Base-by-base conservation (phyloP, 148 eudicot genomes). In the Gaultheria prostrata region DNA sequence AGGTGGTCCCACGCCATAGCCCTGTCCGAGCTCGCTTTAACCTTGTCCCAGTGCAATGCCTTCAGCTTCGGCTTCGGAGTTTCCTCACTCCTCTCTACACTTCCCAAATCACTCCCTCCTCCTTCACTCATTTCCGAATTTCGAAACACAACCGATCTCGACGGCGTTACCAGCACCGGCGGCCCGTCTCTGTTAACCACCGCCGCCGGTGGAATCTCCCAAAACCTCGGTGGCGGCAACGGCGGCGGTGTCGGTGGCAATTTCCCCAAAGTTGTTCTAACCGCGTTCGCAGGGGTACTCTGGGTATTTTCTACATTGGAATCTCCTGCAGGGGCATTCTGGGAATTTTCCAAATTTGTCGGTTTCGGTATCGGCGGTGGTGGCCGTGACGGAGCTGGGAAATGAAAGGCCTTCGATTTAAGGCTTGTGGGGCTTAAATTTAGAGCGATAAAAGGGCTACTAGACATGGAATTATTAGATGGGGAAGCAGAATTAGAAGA, bases 21-120 rank as follows among this genome's bases (percentile, higher is more conserved):
- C 43, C 93, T 84, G 77, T 95, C 98, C 9, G 98, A 93, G 67
- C 90, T 91, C 0, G 97, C 94, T 63, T 95, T 89, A 33, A 95
- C 95, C 83, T 94, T 94, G 81, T 95, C 98, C 98, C 98, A 95
- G 75, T 94, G 96, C 88, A 95, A 86, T 1, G 97, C 91, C 86
- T 95, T 95, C 89, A 95, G 85, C 85, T 90, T 95, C 1, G 97
- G 92, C 88, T 89, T 95, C 78, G 59, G 79, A 76, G 30, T 48
- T 63, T 88, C 94, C 50, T 87, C 98, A 72, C 49, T 81, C 61
- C 83, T 89, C 80, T 88, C 92, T 21, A 85, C 81, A 50, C 59
- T 80, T 1, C 84, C 85, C 39, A 26, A 63, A 24, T 26, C 70
- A 63, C 14, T 24, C 33, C 71, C 35, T 65, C 30, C 30, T 63